Evolutionary conservation across 768 basidiomycete genomes (phyloP), one percentile per base, ranked within the genome.

Genomic region (Hydnum rufescens): DNA sequence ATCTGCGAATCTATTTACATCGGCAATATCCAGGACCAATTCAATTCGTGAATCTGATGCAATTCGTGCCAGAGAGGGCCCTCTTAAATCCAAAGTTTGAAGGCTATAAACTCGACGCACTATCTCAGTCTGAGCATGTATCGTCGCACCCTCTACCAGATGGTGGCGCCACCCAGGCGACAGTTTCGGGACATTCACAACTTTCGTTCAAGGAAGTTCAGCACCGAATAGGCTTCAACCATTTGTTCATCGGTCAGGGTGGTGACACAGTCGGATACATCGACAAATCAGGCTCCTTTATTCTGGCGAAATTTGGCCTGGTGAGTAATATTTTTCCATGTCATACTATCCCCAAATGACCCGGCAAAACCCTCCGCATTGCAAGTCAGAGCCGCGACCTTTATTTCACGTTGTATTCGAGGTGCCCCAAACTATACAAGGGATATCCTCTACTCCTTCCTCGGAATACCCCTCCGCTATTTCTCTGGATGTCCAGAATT

Each of bases 71-170:
- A 5, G 65, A 72, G 4, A 73, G 74, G 39, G 60, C 69, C 29
- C 70, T 88, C 16, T 64, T 83, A 25, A 88, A 89, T 58, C 76
- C 83, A 1, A 82, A 80, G 58, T 90, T 90, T 53, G 86, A 90
- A 57, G 82, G 82, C 1, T 89, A 90, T 63, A 83, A 74, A 57
- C 70, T 90, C 26, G 71, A 78, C 55, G 66, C 75, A 2, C 67
- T 84, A 31, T 62, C 69, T 6, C 76, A 78, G 57, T 74, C 78
- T n/a, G 66, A 73, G 4, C 65, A 67, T 5, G 70, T 82, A 3
- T 64, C 65, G 19, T 70, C 74, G 25, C 73, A 72, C 61, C 62
- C 63, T 5, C 71, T 86, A 30, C 61, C 63, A 25, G 63, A 66
- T 56, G 65, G 55, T 61, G 73, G 58, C 61, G 73, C 68, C 58